Evolutionary conservation across 495 filamentous ascomycete species (phyloP), one percentile per base, ranked within the genome.

Genomic region (Hypoxylon fuscum): DNA sequence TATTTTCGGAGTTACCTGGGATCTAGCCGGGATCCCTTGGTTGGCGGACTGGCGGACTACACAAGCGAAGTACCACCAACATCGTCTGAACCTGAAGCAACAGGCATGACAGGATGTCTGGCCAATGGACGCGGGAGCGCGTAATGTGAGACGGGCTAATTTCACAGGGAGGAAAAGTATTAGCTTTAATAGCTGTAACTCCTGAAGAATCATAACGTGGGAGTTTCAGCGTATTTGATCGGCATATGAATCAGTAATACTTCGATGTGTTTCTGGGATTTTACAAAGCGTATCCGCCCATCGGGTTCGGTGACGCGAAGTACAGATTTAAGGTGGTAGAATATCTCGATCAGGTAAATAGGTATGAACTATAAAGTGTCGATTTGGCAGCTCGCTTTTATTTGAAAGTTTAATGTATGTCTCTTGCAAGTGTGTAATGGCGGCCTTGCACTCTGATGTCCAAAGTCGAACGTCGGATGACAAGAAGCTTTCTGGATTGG

Each of bases 171-270:
- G 25, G 22, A 23, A 29, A 29, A 43, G 32, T 31, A 50, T n/a
- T 25, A 22, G 22, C 27, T 53, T n/a, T n/a, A n/a, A n/a, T n/a
- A 27, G 45, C 40, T 31, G 22, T n/a, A 10, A 25, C 42, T 41
- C 49, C 40, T 47, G 46, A 47, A 46, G 17, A 55, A 56, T 20
- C 50, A 17, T 56, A 60, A 50, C 32, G 23, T 47, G 55, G 48
- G 18, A 61, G 62, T 66, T 66, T 66, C 62, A 62, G 64, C 32
- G 31, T 25, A 58, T 54, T 48, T 59, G 64, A 67, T 67, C 64
- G 52, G 27, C 53, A 29, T 10, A 40, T 27, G 43, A 40, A 50
- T 54, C 52, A 48, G 47, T 52, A 47, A 55, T 49, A 42, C 38
- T 25, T 57, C 37, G 47, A 57, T 58, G 22, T 57, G 51, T 61